phyloP scores from a whole-genome alignment of 306 rosid species.

The Sechiopsis laciniata region DNA sequence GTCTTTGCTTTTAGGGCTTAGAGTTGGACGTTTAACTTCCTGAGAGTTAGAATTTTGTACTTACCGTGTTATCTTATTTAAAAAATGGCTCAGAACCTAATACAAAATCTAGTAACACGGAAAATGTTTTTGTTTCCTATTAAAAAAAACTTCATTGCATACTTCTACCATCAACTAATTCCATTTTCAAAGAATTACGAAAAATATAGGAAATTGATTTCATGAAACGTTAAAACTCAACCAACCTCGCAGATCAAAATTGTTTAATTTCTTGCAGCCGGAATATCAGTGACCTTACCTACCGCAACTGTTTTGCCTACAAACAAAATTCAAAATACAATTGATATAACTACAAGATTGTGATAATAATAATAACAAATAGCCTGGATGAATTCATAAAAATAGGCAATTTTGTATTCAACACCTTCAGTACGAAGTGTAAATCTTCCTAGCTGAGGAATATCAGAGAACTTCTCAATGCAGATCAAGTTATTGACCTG shows the following conservation, averaged over 20 bases:
- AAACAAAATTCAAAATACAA: conserved; percentile 16
- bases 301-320: conserved; percentile 92
- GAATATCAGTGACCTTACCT: conserved; percentile 68
- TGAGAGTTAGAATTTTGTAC: no score
- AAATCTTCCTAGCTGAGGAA: conserved; percentile 93
- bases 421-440: conserved; percentile 98
- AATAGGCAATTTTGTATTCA: neutral
- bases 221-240: conserved; percentile 21
- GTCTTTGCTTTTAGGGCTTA: no score
- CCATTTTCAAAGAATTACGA: neutral
- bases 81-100: no score
- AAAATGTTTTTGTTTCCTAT: no score
- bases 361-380: neutral
- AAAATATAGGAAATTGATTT: conserved; percentile 6
- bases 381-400: conserved; percentile 14
- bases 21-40: no score
- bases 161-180: neutral
- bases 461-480: conserved; percentile 65
- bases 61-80: no score
- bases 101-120: no score
- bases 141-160: neutral
- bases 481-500: conserved; percentile 73
- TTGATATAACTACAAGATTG: conserved; percentile 15
- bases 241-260: conserved; percentile 63
- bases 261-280: conserved; percentile 37